Evolutionary conservation across 1,284 basidiomycete species (phyloP).

Genomic region (Sporisorium graminicola): DNA sequence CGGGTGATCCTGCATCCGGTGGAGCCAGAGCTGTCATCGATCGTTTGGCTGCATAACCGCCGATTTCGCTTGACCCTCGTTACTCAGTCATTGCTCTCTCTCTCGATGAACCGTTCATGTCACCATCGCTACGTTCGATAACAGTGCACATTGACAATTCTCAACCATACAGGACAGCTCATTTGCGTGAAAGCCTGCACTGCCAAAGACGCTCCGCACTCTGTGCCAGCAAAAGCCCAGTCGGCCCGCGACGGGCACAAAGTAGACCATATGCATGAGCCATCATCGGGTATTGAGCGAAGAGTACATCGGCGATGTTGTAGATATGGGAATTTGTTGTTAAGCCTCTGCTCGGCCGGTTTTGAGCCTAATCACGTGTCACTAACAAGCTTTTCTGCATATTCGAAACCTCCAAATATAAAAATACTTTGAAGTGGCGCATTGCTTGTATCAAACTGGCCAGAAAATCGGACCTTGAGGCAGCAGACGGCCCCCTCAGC

Average conservation of each 20-base stretch:
- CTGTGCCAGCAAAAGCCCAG: background rate
- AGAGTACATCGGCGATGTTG: slow-evolving; percentile 7
- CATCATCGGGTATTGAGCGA: background rate
- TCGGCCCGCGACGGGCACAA: background rate
- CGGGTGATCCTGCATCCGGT: slow-evolving; percentile 4
- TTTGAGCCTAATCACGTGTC: background rate
- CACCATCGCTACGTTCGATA: background rate
- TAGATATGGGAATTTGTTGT: background rate
- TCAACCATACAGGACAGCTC: background rate
- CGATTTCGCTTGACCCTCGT: background rate
- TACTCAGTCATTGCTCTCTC: background rate
- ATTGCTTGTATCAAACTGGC: too few species aligned
- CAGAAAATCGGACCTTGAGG: background rate
- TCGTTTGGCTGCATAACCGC: slow-evolving; percentile 25
- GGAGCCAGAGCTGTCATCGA: slow-evolving; percentile 39
- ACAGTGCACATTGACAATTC: slow-evolving; percentile 7
- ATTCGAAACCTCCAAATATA: too few species aligned
- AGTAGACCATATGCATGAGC: background rate
- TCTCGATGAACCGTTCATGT: background rate
- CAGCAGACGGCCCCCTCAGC: slow-evolving; percentile 10
- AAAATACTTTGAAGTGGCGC: too few species aligned
- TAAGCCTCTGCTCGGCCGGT: background rate
- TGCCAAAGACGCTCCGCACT: background rate
- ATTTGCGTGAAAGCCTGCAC: background rate
- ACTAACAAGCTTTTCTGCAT: too few species aligned